phyloP scores from a whole-genome alignment of 2,329 filamentous ascomycete genomes.

The Aspergillus fijiensis region DNA sequence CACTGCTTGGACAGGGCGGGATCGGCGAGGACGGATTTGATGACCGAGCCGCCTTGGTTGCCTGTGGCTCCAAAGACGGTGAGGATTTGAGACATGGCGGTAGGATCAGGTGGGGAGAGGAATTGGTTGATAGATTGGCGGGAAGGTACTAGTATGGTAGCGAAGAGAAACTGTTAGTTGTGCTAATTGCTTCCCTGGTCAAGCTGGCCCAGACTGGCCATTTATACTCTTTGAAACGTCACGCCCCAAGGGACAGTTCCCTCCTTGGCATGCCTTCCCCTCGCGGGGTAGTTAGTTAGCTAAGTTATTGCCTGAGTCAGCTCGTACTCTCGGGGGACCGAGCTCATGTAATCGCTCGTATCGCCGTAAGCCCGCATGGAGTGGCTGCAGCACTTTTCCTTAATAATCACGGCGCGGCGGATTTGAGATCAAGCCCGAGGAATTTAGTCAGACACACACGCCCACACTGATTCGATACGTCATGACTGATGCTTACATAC shows the following conservation, averaged over 20 bases:
- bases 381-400: too few relatives aligned
- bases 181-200: neutral
- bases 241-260: too few relatives aligned
- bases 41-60: conserved; percentile 52
- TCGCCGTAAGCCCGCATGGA: too few relatives aligned
- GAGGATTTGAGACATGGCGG: conserved; percentile 23
- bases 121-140: neutral
- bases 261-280: neutral
- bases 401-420: too few relatives aligned
- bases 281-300: neutral
- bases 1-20: conserved; percentile 47
- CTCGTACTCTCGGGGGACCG: neutral
- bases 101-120: neutral
- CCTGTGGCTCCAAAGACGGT: conserved; percentile 55
- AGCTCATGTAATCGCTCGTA: neutral
- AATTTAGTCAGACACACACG: neutral
- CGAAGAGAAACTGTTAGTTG: too few relatives aligned
- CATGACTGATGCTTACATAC: neutral
- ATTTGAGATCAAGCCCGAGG: too few relatives aligned
- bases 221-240: neutral
- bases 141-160: too few relatives aligned
- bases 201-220: neutral
- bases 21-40: conserved; percentile 48
- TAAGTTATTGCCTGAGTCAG: neutral
- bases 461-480: neutral